phyloP scores from a whole-genome alignment of 176 grass and related monocot species.

The Paspalum notatum region DNA sequence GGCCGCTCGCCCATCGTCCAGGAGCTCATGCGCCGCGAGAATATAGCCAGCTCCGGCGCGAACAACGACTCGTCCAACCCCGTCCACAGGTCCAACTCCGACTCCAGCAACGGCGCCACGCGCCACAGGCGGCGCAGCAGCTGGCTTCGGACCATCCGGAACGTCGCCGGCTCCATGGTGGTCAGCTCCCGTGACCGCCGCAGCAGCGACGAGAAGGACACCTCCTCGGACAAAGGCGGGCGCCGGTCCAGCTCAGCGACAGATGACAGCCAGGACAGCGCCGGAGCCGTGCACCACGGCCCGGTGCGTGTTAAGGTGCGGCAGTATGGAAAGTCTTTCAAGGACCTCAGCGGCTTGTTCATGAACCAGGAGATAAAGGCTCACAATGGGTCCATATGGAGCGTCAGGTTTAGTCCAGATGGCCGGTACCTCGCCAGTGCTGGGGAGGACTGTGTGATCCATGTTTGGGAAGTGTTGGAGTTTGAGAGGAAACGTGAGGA shows the following conservation, averaged over 20 bases:
- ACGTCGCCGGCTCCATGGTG: slow-evolving; percentile 61
- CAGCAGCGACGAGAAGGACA: slow-evolving; percentile 84
- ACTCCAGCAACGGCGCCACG: slow-evolving; percentile 42
- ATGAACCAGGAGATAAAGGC: slow-evolving; percentile 92
- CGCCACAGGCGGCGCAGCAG: slow-evolving; percentile 51
- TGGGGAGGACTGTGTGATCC: slow-evolving; percentile 90
- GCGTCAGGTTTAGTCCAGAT: slow-evolving; percentile 79
- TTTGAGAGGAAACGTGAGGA: slow-evolving; percentile 60
- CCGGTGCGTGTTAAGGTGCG: slow-evolving; percentile 74
- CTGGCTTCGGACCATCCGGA: slow-evolving; percentile 73
- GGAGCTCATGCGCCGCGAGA: slow-evolving; percentile 93
- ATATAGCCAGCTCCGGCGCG: slow-evolving; percentile 18
- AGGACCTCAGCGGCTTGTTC: slow-evolving; percentile 82
- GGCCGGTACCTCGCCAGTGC: slow-evolving; percentile 85
- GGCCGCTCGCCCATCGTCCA: slow-evolving; percentile 92
- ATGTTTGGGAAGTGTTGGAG: slow-evolving; percentile 86
- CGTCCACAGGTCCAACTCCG: slow-evolving; percentile 45
- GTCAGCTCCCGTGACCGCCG: slow-evolving; percentile 56
- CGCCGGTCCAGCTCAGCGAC: slow-evolving; percentile 87
- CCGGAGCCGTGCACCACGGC: slow-evolving; percentile 48
- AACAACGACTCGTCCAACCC: slow-evolving; percentile 21
- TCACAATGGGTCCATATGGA: slow-evolving; percentile 90
- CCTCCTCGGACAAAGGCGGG: slow-evolving; percentile 85
- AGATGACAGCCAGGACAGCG: slow-evolving; percentile 83
- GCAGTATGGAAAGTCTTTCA: slow-evolving; percentile 80